Conservation (phyloP, 2,329 filamentous ascomycete species). For the Diaporthe helianthi region DNA sequence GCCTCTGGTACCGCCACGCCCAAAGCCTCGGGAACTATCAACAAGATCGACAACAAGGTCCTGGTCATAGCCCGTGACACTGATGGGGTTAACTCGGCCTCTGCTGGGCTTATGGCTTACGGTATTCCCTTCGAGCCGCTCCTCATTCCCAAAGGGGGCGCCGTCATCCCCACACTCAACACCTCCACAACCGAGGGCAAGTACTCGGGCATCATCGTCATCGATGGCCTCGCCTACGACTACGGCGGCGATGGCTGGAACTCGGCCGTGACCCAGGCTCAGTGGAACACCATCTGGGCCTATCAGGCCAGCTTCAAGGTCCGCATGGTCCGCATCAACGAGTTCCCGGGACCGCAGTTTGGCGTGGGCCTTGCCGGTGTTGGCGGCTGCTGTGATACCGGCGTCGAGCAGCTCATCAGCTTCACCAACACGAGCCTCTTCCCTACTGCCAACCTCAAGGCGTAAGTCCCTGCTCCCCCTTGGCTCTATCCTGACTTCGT, state of each 20-base stretch:
- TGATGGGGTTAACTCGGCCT: neutral
- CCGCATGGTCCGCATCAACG: conserved; percentile 13
- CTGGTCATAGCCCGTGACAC: neutral
- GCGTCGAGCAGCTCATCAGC: conserved; percentile 16
- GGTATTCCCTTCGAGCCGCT: neutral
- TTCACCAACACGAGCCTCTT: conserved; percentile 4
- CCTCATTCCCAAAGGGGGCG: neutral
- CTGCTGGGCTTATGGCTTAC: neutral
- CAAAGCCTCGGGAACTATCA: neutral
- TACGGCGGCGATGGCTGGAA: neutral
- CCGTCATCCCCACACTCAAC: neutral
- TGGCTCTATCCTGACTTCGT: neutral
- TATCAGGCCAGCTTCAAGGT: conserved; percentile 8
- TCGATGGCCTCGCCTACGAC: neutral
- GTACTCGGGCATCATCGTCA: conserved; percentile 10
- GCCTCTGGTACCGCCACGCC: neutral
- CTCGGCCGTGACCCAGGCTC: neutral
- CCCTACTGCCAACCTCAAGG: neutral
- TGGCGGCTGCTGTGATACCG: neutral
- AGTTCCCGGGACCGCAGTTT: neutral
- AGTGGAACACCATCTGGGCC: neutral
- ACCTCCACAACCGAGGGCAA: neutral
- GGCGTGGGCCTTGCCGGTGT: neutral
- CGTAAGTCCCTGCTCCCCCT: neutral
- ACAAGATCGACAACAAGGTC: conserved; percentile 5